Conservation (phyloP, 495 filamentous ascomycete genomes). For the Hypoxylon subgilvum region DNA sequence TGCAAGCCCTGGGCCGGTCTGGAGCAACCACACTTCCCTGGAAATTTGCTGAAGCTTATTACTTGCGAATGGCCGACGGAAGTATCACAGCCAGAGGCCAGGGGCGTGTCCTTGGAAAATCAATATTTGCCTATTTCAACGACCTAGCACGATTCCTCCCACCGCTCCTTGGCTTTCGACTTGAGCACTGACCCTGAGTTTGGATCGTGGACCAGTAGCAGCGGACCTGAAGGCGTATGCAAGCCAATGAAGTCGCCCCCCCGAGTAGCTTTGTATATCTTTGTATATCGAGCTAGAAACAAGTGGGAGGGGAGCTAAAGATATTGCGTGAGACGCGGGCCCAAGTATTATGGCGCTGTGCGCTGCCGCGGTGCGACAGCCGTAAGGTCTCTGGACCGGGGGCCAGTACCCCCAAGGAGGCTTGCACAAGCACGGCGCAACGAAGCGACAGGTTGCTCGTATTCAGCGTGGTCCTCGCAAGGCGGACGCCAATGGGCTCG, state of each 20-base stretch:
- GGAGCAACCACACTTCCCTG: conserved; percentile 45
- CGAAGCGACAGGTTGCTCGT: conserved; percentile 40
- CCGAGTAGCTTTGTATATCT: no score
- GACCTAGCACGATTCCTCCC: conserved; percentile 27
- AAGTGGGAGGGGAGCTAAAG: conserved; percentile 32
- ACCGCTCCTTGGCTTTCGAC: conserved; percentile 32
- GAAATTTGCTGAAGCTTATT: conserved; percentile 25
- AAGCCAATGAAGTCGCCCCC: conserved; percentile 37
- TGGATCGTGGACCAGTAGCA: conserved; percentile 38
- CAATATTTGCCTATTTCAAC: conserved; percentile 32
- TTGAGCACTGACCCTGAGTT: conserved; percentile 33
- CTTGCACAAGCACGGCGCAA: conserved; percentile 39
- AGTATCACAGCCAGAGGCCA: conserved; percentile 34
- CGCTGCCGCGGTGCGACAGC: conserved; percentile 44
- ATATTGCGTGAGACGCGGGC: conserved; percentile 43
- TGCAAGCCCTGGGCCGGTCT: conserved; percentile 46
- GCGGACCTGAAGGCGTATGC: conserved; percentile 28
- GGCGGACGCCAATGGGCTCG: conserved; percentile 52
- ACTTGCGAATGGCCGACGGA: conserved; percentile 35
- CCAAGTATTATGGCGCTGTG: conserved; percentile 43
- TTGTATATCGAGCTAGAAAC: conserved; percentile 37
- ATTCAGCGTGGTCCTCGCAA: conserved; percentile 41
- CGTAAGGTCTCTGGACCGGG: conserved; percentile 40
- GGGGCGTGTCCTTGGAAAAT: conserved; percentile 14
- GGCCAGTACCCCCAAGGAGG: conserved; percentile 33